Conservation (phyloP, 345 rosid genomes). For the Acer campestre region DNA sequence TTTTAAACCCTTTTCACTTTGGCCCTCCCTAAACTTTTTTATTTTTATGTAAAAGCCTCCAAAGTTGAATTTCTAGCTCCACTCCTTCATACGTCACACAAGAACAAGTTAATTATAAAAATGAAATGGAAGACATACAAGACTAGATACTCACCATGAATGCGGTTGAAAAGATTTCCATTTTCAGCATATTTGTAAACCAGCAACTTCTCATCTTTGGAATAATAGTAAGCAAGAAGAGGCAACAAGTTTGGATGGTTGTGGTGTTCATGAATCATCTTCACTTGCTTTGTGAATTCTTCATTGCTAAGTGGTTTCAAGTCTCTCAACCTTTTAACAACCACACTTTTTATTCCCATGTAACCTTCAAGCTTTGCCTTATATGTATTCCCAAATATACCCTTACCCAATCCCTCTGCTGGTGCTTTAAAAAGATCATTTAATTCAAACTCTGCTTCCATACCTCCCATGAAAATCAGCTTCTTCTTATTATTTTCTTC, state of each 20-base stretch:
- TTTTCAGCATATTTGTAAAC: slow-evolving; percentile 41
- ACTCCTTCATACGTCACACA: too few species aligned
- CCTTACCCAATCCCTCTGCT: slow-evolving; percentile 55
- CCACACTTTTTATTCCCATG: slow-evolving; percentile 22
- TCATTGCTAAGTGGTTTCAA: slow-evolving; percentile 47
- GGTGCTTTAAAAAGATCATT: slow-evolving; percentile 52
- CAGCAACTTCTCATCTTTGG: slow-evolving; percentile 66
- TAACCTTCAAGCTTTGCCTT: slow-evolving; percentile 42
- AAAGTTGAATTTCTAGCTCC: too few species aligned
- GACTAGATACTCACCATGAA: slow-evolving; percentile 42
- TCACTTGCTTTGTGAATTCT: slow-evolving; percentile 43
- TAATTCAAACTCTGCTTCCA: slow-evolving; percentile 29
- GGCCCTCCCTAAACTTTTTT: too few species aligned
- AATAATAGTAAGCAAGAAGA: slow-evolving; percentile 67
- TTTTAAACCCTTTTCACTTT: too few species aligned
- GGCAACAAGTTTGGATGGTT: slow-evolving; percentile 61
- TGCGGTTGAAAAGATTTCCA: slow-evolving; percentile 52
- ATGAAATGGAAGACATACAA: too few species aligned
- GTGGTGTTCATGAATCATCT: slow-evolving; percentile 22
- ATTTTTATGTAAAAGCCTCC: too few species aligned
- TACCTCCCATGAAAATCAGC: slow-evolving; percentile 37
- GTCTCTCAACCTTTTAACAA: slow-evolving; percentile 46
- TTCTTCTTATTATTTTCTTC: slow-evolving; percentile 27
- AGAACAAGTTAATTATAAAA: too few species aligned
- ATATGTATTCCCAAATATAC: slow-evolving; percentile 49